A percentile compares a stretch with the other conserved stretches of the same genome.
Evolutionary conservation across 345 rosid species (phyloP).

Genomic region (Raphanus sativus): DNA sequence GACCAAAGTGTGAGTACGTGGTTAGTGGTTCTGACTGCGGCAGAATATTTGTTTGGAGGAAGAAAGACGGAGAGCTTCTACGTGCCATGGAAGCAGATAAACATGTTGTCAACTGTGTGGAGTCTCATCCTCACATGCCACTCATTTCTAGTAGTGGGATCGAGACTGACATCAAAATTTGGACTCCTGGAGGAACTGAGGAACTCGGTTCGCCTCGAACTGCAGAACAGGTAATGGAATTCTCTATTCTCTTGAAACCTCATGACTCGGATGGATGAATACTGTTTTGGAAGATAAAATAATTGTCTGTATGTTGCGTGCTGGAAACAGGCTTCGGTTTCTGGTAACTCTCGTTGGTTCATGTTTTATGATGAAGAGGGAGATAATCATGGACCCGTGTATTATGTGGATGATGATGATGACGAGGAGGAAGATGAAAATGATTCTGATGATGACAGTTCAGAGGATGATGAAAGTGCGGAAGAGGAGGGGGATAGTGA

Average conservation of each 20-base stretch:
- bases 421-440: not conserved
- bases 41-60: conserved; percentile 85
- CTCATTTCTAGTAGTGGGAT: conserved; percentile 80
- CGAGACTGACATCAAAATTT: conserved; percentile 76
- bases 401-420: conserved; percentile 3
- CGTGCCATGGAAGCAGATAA: conserved; percentile 83
- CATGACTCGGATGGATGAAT: not conserved
- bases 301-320: conserved; percentile 21
- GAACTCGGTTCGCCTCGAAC: conserved; percentile 56
- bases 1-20: conserved; percentile 88
- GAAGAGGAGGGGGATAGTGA: conserved; percentile 22
- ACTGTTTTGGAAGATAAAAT: not conserved
- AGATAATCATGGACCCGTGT: not conserved
- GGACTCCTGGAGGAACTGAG: conserved; percentile 70
- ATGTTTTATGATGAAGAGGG: conserved; percentile 32
- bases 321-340: conserved; percentile 16
- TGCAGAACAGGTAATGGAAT: conserved; percentile 52
- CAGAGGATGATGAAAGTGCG: conserved; percentile 23
- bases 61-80: conserved; percentile 74
- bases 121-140: conserved; percentile 74
- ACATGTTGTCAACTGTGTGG: conserved; percentile 73
- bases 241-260: not conserved
- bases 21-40: conserved; percentile 96
- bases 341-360: conserved; percentile 10
- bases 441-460: conserved; percentile 31